Conservation (phyloP, 2,329 filamentous ascomycete species). For the Pleurostoma richardsiae region DNA sequence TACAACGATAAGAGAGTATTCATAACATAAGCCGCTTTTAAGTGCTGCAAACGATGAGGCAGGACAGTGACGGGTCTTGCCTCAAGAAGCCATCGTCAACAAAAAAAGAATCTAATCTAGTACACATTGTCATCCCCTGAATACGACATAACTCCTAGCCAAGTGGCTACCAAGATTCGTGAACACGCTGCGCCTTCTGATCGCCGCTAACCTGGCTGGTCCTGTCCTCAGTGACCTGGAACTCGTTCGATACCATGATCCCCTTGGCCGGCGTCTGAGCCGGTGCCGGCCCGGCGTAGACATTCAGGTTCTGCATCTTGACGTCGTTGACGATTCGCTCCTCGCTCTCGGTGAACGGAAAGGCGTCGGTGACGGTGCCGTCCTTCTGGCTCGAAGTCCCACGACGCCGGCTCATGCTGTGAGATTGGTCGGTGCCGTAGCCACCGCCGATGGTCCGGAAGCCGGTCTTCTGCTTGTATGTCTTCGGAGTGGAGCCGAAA, state of each 20-base stretch:
- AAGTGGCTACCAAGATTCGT: neutral
- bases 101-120: too few relatives aligned
- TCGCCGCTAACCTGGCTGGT: neutral
- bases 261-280: neutral
- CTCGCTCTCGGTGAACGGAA: slow-evolving; percentile 27
- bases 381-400: slow-evolving; percentile 25
- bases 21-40: too few relatives aligned
- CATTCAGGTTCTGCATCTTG: neutral
- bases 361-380: slow-evolving; percentile 20
- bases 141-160: neutral
- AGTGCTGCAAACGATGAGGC: too few relatives aligned
- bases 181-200: neutral
- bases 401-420: slow-evolving; percentile 15
- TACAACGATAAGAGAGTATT: too few relatives aligned
- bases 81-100: too few relatives aligned
- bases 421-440: slow-evolving; percentile 15
- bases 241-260: neutral
- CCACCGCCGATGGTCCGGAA: slow-evolving; percentile 35
- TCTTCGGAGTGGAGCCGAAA: slow-evolving; percentile 28
- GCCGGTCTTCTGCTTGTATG: slow-evolving; percentile 28
- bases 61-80: too few relatives aligned
- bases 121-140: too few relatives aligned
- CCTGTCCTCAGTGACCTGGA: neutral
- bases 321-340: slow-evolving; percentile 35
- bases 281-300: neutral